Conservation (phyloP, 1,284 basidiomycete genomes). For the Ceratobasidium sp. region DNA sequence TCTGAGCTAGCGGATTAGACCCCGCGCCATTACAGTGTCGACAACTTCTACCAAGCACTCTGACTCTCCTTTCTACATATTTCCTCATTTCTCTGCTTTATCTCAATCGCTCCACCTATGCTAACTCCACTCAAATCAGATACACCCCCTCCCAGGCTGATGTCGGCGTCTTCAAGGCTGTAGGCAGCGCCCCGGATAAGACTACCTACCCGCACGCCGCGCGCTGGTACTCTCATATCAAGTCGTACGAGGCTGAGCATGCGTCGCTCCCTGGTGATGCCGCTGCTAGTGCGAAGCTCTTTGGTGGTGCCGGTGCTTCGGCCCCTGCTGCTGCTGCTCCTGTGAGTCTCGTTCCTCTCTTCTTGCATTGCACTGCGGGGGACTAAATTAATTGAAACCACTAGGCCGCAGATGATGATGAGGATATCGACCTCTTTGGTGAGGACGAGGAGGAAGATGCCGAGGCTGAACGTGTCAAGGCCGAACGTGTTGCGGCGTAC, state of each 20-base stretch:
- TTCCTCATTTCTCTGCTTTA: slow-evolving; percentile 49
- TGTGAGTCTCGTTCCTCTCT: slow-evolving; percentile 50
- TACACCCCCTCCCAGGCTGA: slow-evolving; percentile 97
- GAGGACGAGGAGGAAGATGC: slow-evolving; percentile 90
- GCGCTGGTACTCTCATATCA: slow-evolving; percentile 96
- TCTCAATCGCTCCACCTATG: slow-evolving; percentile 41
- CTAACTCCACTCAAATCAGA: slow-evolving; percentile 63
- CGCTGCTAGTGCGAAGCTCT: slow-evolving; percentile 82
- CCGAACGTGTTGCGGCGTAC: slow-evolving; percentile 95
- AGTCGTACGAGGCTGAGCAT: slow-evolving; percentile 87
- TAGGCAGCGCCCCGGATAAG: slow-evolving; percentile 75
- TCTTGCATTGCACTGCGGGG: too few relatives aligned
- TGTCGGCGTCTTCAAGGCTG: slow-evolving; percentile 91
- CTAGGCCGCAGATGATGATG: slow-evolving; percentile 79
- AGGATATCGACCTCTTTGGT: slow-evolving; percentile 93
- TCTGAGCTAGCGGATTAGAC: slow-evolving; percentile 97
- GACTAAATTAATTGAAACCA: not conserved
- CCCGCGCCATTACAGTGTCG: slow-evolving; percentile 88
- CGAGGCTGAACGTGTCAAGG: slow-evolving; percentile 95
- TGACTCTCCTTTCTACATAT: slow-evolving; percentile 65
- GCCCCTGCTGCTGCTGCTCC: slow-evolving; percentile 64
- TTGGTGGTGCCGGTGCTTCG: slow-evolving; percentile 65
- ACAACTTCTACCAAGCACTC: slow-evolving; percentile 85
- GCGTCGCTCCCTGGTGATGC: slow-evolving; percentile 86
- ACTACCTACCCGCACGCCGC: slow-evolving; percentile 82